Evolutionary conservation across 352 stramenopile genomes (phyloP), one percentile per base, ranked within the genome.

Genomic region (Thalassiosira exigua): DNA sequence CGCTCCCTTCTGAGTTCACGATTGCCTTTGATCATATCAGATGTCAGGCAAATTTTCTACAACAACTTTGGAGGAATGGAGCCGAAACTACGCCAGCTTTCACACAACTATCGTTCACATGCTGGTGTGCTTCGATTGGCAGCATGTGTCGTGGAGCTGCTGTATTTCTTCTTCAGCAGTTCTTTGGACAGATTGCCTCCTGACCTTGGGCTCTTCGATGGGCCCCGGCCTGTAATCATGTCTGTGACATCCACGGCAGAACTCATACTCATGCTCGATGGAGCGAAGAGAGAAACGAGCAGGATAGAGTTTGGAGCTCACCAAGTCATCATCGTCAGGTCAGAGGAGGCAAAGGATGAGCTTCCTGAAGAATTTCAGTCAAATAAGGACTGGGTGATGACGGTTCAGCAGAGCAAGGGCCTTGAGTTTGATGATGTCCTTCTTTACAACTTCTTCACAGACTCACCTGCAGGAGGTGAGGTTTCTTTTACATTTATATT

Each of bases 341-440:
- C n/a, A 46, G 79, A 88, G 22, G 72, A 79, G 36, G 84, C 75
- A 12, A 81, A 84, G 50, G 44, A 70, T 21, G 50, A 22, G 21
- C 70, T 90, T 21, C 69, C 76, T 4, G 66, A 82, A 12, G 79
- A 89, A 59, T 84, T 89, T 44, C n/a, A n/a, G n/a, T n/a, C n/a
- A n/a, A 59, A 82, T 44, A 22, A 29, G 14, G 77, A 82, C 33
- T 82, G 77, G 75, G 80, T 87, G 12, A 85, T 87, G 75, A 85
- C 80, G 14, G 75, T 85, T 44, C 70, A 84, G 32, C 73, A 89
- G 68, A 61, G 67, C 26, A 89, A 87, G 44, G 82, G 82, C 51
- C 56, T 89, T 21, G 82, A 89, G 44, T 89, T 89, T 71, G 69
- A 87, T 58, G 79, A 86, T 69, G 77, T 84, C 12, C 48, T 88